A percentile compares a stretch with the other conserved stretches of the same genome.
These are phyloP conservation scores for Saururus chinensis DNA, from an alignment of 164 flowering plant species.

Conservation along the genomic window DNA sequence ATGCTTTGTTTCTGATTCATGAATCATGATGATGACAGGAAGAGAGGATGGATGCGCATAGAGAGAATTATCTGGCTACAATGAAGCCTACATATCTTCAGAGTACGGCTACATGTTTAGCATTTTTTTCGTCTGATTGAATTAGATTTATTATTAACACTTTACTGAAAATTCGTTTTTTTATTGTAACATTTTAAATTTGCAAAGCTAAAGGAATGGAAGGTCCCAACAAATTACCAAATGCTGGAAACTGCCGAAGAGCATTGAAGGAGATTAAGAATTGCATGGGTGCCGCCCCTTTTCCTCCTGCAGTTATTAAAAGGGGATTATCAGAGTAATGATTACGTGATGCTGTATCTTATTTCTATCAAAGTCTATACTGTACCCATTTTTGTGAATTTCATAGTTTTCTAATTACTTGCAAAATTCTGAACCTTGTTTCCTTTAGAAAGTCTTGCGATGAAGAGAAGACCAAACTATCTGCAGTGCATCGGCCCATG, in stretches of 20 bases:
- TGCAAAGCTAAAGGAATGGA: slow-evolving; percentile 20
- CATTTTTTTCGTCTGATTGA: background rate
- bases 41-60: slow-evolving; percentile 47
- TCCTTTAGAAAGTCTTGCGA: slow-evolving; percentile 2
- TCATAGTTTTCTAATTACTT: too few relatives aligned
- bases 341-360: too few relatives aligned
- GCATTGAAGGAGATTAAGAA: slow-evolving; percentile 62
- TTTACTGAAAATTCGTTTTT: background rate
- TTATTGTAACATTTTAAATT: background rate
- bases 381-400: too few relatives aligned
- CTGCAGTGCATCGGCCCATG: slow-evolving; percentile 5
- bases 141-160: slow-evolving; percentile 2
- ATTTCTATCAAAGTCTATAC: too few relatives aligned
- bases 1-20: too few relatives aligned
- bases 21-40: slow-evolving; percentile 8
- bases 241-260: slow-evolving; percentile 44
- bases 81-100: slow-evolving; percentile 18
- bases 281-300: slow-evolving; percentile 43
- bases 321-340: slow-evolving; percentile 18
- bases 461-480: background rate
- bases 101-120: background rate
- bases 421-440: background rate
- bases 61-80: slow-evolving; percentile 53
- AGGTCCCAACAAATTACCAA: slow-evolving; percentile 24
- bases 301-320: slow-evolving; percentile 46